Conservation (phyloP, 2,329 filamentous ascomycete species). For the Talaromyces pinophilus region DNA sequence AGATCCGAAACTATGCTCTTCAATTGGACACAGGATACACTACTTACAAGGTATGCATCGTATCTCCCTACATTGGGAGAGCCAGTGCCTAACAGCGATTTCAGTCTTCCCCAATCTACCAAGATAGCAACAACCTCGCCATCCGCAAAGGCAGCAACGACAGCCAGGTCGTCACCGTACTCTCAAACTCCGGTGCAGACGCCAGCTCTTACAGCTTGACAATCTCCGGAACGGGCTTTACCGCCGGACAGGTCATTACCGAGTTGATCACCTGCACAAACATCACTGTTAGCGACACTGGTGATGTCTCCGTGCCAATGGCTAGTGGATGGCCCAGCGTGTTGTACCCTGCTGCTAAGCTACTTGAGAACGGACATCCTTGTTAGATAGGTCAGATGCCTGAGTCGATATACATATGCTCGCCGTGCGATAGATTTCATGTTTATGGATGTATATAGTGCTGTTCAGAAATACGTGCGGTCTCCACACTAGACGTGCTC, state of each 20-base stretch:
- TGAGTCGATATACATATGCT: neutral
- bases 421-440: neutral
- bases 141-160: constrained; percentile 48
- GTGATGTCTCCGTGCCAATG: constrained; percentile 49
- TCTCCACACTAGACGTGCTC: neutral
- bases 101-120: constrained; percentile 46
- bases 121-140: constrained; percentile 46
- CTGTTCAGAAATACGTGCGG: neutral
- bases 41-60: constrained; percentile 36
- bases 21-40: constrained; percentile 42
- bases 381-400: constrained; percentile 2
- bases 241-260: constrained; percentile 29
- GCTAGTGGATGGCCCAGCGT: constrained; percentile 47
- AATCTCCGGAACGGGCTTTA: constrained; percentile 30
- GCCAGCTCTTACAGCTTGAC: constrained; percentile 32
- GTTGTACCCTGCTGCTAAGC: constrained; percentile 25
- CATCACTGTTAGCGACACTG: constrained; percentile 46
- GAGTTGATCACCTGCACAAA: constrained; percentile 44
- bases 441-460: neutral
- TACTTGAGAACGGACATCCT: constrained; percentile 6
- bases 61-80: neutral
- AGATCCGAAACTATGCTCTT: constrained; percentile 51
- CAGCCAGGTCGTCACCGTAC: constrained; percentile 42
- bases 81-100: neutral
- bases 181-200: constrained; percentile 45